Base-by-base conservation (phyloP, 2,329 filamentous ascomycete genomes). In the Penicillium psychrosexuale region DNA sequence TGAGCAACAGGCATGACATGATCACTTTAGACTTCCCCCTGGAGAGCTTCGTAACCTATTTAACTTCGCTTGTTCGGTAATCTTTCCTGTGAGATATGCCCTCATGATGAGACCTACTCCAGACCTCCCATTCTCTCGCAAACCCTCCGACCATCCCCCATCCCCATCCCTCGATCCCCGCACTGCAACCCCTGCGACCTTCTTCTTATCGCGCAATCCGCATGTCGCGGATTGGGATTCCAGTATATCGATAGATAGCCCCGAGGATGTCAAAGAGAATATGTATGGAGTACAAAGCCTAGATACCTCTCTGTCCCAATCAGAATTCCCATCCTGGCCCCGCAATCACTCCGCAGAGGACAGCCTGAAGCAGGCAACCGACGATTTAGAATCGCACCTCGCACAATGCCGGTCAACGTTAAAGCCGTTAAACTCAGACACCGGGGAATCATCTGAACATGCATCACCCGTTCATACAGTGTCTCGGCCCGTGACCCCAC, bases 251-350 rank as follows among this genome's bases (percentile, higher is more conserved):
- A 62, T 64, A 17, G 61, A 64, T 33, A 60, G 70, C n/a, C 55
- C 63, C 11, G 68, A 66, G 5, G 65, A 66, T 13, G 61, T 64
- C 19, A 65, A 62, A 40, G 78, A 81, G 34, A 80, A 76, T 63
- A 78, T 76, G 40, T 84, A 80, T 65, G 82, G 82, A 3, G 81
- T 85, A 2, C 78, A 83, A 61, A 85, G 82, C 62, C 69, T 85
- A 30, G 77, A 78, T 38, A 82, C 84, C 45, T 78, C 80, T 1
- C 70, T 83, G 13, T 74, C 74, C 40, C 73, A 73, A 45, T 73
- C 75, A 19, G 60, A 51, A 39, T 27, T 62, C 39, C 52, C 51
- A 49, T 56, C 37, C 51, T 58, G 45, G 19, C 44, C 51, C 33
- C 46, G 45, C 44, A 39, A 39, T 28, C 49, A 53, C 19, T 33